Evolutionary conservation across 129 eudicot genomes (phyloP).

Genomic region (Artemisia tridentata): DNA sequence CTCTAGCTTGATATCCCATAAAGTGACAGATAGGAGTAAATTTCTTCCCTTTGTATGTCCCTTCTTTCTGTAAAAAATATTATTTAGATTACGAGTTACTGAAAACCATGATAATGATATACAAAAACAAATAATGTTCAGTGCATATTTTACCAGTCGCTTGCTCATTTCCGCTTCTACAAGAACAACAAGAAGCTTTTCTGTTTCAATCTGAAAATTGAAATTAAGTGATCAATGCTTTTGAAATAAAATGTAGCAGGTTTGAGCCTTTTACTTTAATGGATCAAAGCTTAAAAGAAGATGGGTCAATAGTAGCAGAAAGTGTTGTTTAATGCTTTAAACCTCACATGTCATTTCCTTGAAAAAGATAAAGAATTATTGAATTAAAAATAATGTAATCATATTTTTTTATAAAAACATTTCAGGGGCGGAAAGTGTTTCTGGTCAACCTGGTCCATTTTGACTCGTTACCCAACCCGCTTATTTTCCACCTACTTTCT

Average conservation of each 20-base stretch:
- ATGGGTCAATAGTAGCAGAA: no score
- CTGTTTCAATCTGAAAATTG: constrained; percentile 81
- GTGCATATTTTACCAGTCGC: constrained; percentile 54
- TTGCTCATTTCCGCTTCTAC: constrained; percentile 96
- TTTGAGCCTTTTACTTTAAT: neutral
- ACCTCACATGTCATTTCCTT: neutral
- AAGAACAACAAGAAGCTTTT: constrained; percentile 93
- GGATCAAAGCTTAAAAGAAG: no score
- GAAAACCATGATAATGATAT: constrained; percentile 12
- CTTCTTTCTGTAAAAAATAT: constrained; percentile 80
- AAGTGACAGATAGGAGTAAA: constrained; percentile 97
- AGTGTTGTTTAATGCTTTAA: neutral
- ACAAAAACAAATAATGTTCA: neutral
- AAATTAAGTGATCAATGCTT: constrained; percentile 11
- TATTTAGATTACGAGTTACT: neutral
- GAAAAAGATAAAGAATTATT: neutral
- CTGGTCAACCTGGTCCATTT: neutral
- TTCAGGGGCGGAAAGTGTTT: neutral
- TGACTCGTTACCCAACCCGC: neutral
- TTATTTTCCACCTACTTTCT: neutral
- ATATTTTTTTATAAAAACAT: neutral
- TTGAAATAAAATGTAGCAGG: neutral
- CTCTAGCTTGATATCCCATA: constrained; percentile 98
- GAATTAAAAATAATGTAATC: neutral
- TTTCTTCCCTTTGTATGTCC: constrained; percentile 96